Evolutionary conservation across 768 basidiomycete species (phyloP).

Genomic region (Trametes cinnabarina): DNA sequence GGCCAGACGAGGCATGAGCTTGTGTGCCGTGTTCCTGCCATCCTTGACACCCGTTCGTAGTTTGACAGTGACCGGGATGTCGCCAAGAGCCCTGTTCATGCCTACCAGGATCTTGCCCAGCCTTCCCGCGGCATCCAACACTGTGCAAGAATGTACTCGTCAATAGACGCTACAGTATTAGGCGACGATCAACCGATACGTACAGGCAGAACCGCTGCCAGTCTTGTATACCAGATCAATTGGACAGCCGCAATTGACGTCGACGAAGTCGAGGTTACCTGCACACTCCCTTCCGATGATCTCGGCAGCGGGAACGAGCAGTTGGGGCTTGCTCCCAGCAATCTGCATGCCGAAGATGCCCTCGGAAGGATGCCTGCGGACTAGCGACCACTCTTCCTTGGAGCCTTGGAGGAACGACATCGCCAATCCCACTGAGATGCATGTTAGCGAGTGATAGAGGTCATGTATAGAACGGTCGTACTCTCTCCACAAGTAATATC

Average conservation of each 20-base stretch:
- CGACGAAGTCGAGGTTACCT: constrained; percentile 80
- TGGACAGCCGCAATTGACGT: constrained; percentile 95
- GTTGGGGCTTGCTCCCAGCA: constrained; percentile 81
- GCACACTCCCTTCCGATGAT: constrained; percentile 68
- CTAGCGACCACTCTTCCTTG: constrained; percentile 92
- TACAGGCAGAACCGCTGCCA: constrained; percentile 84
- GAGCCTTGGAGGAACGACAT: constrained; percentile 85
- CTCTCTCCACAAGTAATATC: constrained; percentile 97
- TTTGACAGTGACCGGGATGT: constrained; percentile 88
- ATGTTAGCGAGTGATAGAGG: not conserved
- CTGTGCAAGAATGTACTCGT: constrained; percentile 42
- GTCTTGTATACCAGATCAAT: constrained; percentile 93
- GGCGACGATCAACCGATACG: not conserved
- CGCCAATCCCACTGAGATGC: constrained; percentile 78
- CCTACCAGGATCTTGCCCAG: constrained; percentile 85
- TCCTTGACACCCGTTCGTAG: constrained; percentile 93
- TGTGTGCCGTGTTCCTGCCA: constrained; percentile 81
- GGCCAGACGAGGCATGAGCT: constrained; percentile 77
- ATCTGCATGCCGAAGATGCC: constrained; percentile 87
- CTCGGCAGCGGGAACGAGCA: constrained; percentile 80
- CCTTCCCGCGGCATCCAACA: constrained; percentile 79
- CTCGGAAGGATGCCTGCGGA: constrained; percentile 86
- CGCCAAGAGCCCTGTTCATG: constrained; percentile 88
- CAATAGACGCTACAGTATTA: too few relatives aligned
- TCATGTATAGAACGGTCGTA: constrained; percentile 32